These are phyloP conservation scores for Xylariaceae sp. DNA, from an alignment of 2,329 filamentous ascomycete genomes.

Conservation along the genomic window DNA sequence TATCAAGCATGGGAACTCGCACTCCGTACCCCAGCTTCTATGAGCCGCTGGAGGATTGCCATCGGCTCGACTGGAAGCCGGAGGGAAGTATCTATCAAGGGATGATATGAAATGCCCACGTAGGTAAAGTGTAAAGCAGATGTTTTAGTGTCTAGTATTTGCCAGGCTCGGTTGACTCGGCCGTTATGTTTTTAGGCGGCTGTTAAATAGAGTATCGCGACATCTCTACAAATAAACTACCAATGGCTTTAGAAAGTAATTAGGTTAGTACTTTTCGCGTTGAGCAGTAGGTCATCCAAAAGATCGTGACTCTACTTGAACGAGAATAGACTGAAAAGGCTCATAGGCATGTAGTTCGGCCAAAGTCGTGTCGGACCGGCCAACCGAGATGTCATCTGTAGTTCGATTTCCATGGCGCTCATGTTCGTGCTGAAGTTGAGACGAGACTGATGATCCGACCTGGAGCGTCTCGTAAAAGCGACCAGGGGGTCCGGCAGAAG, in stretches of 20 bases:
- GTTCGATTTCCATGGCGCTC: slow-evolving; percentile 21
- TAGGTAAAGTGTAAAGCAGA: neutral
- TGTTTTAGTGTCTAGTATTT: slow-evolving; percentile 11
- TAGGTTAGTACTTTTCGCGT: too few relatives aligned
- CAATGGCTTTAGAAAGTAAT: too few relatives aligned
- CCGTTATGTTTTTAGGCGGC: slow-evolving; percentile 1
- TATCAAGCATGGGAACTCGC: slow-evolving; percentile 18
- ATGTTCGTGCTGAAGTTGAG: slow-evolving; percentile 28
- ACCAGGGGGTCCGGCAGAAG: slow-evolving; percentile 29
- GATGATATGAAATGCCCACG: slow-evolving; percentile 8
- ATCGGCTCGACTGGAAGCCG: slow-evolving; percentile 27
- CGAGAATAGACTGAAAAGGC: neutral
- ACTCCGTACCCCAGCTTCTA: slow-evolving; percentile 12
- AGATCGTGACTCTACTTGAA: neutral
- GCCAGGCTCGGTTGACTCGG: slow-evolving; percentile 17
- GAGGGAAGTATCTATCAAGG: slow-evolving; percentile 10
- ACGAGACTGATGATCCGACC: slow-evolving; percentile 38
- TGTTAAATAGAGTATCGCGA: slow-evolving; percentile 2
- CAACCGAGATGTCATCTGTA: slow-evolving; percentile 8
- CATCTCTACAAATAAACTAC: too few relatives aligned
- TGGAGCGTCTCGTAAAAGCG: slow-evolving; percentile 31
- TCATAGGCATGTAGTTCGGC: neutral
- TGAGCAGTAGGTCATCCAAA: neutral
- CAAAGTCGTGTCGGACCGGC: neutral
- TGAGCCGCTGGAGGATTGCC: neutral